Conservation (phyloP, 345 rosid species). For the Salix caprea region DNA sequence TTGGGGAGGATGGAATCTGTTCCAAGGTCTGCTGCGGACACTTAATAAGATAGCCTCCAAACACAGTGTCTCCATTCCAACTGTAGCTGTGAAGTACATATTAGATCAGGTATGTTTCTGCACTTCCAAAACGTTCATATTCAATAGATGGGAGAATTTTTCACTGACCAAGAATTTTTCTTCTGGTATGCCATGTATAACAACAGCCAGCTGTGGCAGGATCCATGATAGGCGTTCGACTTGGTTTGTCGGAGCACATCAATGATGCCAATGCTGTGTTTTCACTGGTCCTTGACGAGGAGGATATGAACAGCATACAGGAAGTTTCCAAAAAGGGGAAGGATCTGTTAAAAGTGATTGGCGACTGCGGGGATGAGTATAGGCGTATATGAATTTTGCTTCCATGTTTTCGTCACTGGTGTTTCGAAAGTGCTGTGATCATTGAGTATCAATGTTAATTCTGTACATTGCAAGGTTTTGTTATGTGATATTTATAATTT, state of each 20-base stretch:
- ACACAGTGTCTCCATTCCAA: slow-evolving; percentile 82
- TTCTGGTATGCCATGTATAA: slow-evolving; percentile 3
- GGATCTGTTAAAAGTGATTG: slow-evolving; percentile 74
- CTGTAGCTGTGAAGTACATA: slow-evolving; percentile 81
- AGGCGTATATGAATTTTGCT: slow-evolving; percentile 38
- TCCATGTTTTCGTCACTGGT: neutral
- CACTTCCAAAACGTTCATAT: neutral
- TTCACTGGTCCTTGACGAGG: slow-evolving; percentile 69
- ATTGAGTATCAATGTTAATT: no score
- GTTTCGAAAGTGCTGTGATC: no score
- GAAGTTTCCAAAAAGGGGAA: slow-evolving; percentile 57
- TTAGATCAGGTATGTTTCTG: slow-evolving; percentile 59
- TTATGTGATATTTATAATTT: no score
- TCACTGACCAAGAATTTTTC: neutral
- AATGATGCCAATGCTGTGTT: slow-evolving; percentile 66
- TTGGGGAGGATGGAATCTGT: slow-evolving; percentile 95
- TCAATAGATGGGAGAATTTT: neutral
- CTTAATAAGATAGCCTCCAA: slow-evolving; percentile 63
- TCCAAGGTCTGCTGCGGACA: slow-evolving; percentile 69
- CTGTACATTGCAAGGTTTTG: no score
- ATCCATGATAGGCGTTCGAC: slow-evolving; percentile 91
- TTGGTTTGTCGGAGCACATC: slow-evolving; percentile 76
- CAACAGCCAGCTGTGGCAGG: slow-evolving; percentile 81
- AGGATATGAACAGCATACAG: slow-evolving; percentile 63
- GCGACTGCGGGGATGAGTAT: slow-evolving; percentile 96